Evolutionary conservation across 768 basidiomycete species (phyloP), one percentile per base, ranked within the genome.

Genomic region (Floccularia luteovirens): DNA sequence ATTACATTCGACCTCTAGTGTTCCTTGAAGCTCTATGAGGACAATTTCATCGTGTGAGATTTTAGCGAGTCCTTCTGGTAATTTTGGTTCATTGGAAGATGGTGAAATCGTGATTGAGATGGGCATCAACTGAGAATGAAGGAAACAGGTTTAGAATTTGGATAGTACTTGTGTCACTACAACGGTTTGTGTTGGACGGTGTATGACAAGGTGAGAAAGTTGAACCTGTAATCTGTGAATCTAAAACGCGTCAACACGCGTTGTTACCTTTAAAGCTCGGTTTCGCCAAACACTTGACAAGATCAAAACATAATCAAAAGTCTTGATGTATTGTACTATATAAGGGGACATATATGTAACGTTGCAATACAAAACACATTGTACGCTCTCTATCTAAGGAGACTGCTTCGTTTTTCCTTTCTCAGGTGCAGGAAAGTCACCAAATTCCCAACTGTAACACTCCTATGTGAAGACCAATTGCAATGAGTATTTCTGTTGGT

Each of bases 11-110:
- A 84, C 79, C 32, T 84, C 79, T 25, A 96, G 70, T 36, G 70
- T 66, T 37, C 92, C 92, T 58, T 97, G 93, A 3, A 96, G 67
- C 52, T 97, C 92, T 39, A 97, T 74, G 3, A 97, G 64, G 30
- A 90, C 77, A 11, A 90, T 56, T 53, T 91, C 88, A 31, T 82
- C 79, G 46, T 85, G 70, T 12, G 88, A 89, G 31, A 93, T 73
- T 42, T 72, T 71, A 1, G 80, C 82, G 11, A 94, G 66, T 0
- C 70, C 63, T 1, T 80, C 68, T 0, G 84, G 79, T 3, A 89
- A 70, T 49, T 72, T 74, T 3, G 58, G 54, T n/a, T 56, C 59
- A 5, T 56, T 47, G 17, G 56, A 60, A 1, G 66, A 44, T 36
- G 62, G 43, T 5, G 60, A 46, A 38, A 79, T 63, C 22, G 60